Conservation (phyloP, 768 basidiomycete species). For the Heimioporus sp. region DNA sequence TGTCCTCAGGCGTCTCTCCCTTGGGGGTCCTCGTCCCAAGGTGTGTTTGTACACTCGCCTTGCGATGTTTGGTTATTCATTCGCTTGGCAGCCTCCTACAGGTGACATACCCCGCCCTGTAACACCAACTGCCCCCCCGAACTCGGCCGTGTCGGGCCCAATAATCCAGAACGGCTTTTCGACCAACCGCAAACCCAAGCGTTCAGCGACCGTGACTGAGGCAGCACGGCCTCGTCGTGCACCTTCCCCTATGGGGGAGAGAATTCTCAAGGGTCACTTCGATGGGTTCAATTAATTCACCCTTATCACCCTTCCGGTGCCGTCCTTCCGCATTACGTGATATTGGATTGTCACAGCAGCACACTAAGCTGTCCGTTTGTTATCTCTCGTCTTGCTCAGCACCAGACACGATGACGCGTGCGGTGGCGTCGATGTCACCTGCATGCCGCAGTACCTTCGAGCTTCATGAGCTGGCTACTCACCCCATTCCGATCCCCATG, state of each 20-base stretch:
- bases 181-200: slow-evolving; percentile 40
- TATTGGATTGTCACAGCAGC: not conserved
- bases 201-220: slow-evolving; percentile 58
- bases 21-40: slow-evolving; percentile 57
- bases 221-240: slow-evolving; percentile 56
- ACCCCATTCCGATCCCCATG: slow-evolving; percentile 2
- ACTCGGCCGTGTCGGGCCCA: slow-evolving; percentile 40
- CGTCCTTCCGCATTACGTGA: slow-evolving; percentile 3
- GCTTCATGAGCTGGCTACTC: not conserved
- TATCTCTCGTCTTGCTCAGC: slow-evolving; percentile 1
- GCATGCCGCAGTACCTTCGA: slow-evolving; percentile 4
- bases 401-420: slow-evolving; percentile 1
- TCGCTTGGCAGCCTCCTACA: slow-evolving; percentile 4
- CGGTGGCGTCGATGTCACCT: slow-evolving; percentile 12
- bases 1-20: slow-evolving; percentile 71
- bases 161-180: slow-evolving; percentile 7
- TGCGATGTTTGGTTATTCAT: not conserved
- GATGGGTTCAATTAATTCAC: slow-evolving; percentile 75
- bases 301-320: not conserved
- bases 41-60: slow-evolving; percentile 37
- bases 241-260: slow-evolving; percentile 88
- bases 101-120: slow-evolving; percentile 21
- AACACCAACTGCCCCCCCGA: slow-evolving; percentile 49
- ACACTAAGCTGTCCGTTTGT: slow-evolving; percentile 2
- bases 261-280: slow-evolving; percentile 88